Percentiles rank a stretch among this genome's conserved stretches.
These are phyloP conservation scores for Fragilaria crotonensis DNA, from an alignment of 108 stramenopile species.

Conservation along the genomic window DNA sequence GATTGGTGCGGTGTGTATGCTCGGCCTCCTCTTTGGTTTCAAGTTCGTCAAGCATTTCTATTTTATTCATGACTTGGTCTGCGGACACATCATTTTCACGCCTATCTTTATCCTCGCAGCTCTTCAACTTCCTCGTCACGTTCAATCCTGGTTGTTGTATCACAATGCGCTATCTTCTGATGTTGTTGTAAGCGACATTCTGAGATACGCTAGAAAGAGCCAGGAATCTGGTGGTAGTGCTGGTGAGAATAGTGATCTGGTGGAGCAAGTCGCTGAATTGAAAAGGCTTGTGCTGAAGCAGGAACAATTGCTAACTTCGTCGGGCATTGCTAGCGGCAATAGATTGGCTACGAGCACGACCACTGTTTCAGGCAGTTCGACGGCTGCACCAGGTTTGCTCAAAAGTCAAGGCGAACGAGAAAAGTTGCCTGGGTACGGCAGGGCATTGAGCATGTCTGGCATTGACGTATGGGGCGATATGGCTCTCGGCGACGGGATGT, in stretches of 20 bases:
- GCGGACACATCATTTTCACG: constrained; percentile 91
- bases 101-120: constrained; percentile 81
- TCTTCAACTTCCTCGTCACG: constrained; percentile 75
- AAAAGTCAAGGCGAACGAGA: not conserved
- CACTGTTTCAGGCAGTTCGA: not conserved
- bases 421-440: constrained; percentile 20
- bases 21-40: constrained; percentile 77
- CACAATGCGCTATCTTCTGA: constrained; percentile 93
- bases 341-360: not conserved
- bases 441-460: constrained; percentile 53
- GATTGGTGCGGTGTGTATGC: constrained; percentile 63
- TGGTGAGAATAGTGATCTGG: constrained; percentile 62
- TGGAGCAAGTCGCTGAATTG: constrained; percentile 87
- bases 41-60: constrained; percentile 81
- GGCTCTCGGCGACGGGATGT: constrained; percentile 58
- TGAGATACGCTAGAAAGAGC: constrained; percentile 85
- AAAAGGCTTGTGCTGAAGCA: constrained; percentile 78
- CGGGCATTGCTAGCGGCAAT: constrained; percentile 27
- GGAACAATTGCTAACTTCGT: constrained; percentile 57
- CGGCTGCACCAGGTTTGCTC: too few relatives aligned
- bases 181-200: constrained; percentile 95
- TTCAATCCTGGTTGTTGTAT: constrained; percentile 97
- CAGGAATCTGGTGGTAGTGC: constrained; percentile 77
- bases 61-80: constrained; percentile 89
- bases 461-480: constrained; percentile 80